Conservation (phyloP, 148 eudicot genomes). For the Mesembryanthemum crystallinum region DNA sequence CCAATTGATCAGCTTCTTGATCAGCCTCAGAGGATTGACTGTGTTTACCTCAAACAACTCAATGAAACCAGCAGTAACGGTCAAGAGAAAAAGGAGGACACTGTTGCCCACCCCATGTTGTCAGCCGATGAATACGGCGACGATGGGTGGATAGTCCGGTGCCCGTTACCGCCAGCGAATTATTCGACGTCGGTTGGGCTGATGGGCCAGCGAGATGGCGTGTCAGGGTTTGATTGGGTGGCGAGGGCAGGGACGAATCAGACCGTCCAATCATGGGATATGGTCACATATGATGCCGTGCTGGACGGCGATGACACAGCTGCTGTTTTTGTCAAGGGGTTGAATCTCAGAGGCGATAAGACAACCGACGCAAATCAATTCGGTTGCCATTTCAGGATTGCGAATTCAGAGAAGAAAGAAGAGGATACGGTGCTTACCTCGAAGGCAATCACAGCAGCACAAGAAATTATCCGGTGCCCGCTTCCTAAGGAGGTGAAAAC, state of each 20-base stretch:
- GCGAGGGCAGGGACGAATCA: constrained; percentile 14
- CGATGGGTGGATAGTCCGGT: constrained; percentile 55
- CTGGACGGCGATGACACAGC: constrained; percentile 51
- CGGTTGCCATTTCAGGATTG: constrained; percentile 54
- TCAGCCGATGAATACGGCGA: constrained; percentile 58
- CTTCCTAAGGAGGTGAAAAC: constrained; percentile 44
- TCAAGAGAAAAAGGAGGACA: constrained; percentile 3
- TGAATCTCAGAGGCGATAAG: constrained; percentile 63
- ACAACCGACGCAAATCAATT: constrained; percentile 61
- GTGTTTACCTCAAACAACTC: constrained; percentile 45
- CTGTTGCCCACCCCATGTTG: constrained; percentile 32
- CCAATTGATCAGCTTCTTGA: constrained; percentile 22
- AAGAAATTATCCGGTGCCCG: constrained; percentile 79
- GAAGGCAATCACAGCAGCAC: constrained; percentile 69
- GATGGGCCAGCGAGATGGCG: constrained; percentile 13
- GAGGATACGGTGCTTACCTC: constrained; percentile 27
- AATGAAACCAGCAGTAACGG: constrained; percentile 6
- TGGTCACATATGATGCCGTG: constrained; percentile 60
- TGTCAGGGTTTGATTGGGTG: constrained; percentile 25
- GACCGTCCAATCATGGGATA: constrained; percentile 54
- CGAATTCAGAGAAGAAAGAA: constrained; percentile 28
- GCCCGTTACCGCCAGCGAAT: constrained; percentile 60
- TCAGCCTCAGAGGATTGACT: constrained; percentile 37
- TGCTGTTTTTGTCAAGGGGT: constrained; percentile 80
- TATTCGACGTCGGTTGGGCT: constrained; percentile 45